A percentile compares a stretch with the other conserved stretches of the same genome.
Evolutionary conservation across 1,139 yeast species (phyloP).

Genomic region (Protomyces inouyei): DNA sequence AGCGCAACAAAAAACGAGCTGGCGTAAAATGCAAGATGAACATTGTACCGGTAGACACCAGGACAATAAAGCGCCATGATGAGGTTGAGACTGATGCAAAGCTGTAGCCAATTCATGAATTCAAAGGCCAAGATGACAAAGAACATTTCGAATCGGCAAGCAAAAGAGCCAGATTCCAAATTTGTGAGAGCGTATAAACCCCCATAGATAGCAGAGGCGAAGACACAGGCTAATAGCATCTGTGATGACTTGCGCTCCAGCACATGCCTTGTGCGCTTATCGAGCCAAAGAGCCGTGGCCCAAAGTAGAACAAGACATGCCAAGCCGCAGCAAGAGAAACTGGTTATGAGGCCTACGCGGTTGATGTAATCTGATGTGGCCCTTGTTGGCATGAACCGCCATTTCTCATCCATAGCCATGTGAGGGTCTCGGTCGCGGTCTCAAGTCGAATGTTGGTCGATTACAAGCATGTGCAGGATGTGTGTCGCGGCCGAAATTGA

Average conservation of each 20-base stretch:
- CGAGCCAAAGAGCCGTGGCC: background rate
- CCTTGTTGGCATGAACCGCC: background rate
- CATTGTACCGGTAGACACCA: background rate
- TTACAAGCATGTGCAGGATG: too few species aligned
- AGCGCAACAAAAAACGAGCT: background rate
- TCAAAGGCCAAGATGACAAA: conserved; percentile 7
- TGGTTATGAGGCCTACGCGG: background rate
- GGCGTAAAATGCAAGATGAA: conserved; percentile 1
- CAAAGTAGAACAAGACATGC: background rate
- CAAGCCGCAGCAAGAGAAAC: background rate
- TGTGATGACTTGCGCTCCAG: background rate
- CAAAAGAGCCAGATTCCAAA: background rate
- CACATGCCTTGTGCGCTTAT: background rate
- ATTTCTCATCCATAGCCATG: background rate
- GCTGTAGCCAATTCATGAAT: conserved; percentile 15
- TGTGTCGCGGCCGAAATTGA: too few species aligned
- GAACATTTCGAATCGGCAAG: conserved; percentile 20
- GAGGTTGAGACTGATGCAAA: conserved; percentile 22
- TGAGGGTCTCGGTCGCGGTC: too few species aligned
- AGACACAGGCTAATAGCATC: background rate
- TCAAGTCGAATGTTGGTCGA: too few species aligned
- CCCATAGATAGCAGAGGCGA: background rate
- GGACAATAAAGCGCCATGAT: conserved; percentile 15
- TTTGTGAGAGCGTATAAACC: background rate
- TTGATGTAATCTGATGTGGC: background rate